phyloP scores from a whole-genome alignment of 2,329 filamentous ascomycete species.

The Ophiostoma pallidulum region DNA sequence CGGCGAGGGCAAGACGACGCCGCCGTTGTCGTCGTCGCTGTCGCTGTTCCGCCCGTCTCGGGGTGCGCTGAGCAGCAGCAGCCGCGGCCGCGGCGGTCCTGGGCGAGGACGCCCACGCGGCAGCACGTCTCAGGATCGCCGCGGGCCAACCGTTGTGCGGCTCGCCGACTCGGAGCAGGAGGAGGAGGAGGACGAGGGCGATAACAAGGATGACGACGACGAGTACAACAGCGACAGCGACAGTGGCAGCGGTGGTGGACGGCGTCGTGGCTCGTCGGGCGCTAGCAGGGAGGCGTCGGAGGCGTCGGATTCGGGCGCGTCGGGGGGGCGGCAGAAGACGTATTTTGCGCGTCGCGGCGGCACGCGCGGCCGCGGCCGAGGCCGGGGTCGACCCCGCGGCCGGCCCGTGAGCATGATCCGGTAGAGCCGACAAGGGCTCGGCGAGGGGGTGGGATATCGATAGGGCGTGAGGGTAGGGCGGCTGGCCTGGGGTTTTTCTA shows the following conservation, averaged over 20 bases:
- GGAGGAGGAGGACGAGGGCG: conserved; percentile 19
- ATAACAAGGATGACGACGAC: conserved; percentile 18
- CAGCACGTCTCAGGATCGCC: background rate
- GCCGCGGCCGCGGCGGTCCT: no score
- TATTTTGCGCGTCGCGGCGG: conserved; percentile 13
- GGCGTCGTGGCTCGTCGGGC: background rate
- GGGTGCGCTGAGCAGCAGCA: no score
- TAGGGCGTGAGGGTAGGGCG: no score
- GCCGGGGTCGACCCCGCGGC: conserved; percentile 13
- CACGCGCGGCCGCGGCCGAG: conserved; percentile 4
- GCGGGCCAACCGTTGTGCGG: conserved; percentile 26
- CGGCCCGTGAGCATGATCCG: conserved; percentile 6
- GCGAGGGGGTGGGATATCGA: no score
- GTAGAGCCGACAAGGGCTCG: background rate
- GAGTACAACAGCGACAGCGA: conserved; percentile 13
- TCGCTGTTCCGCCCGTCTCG: no score
- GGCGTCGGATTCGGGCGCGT: background rate
- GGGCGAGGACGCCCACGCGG: background rate
- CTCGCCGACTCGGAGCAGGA: conserved; percentile 22
- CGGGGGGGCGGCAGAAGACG: background rate
- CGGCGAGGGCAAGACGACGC: no score
- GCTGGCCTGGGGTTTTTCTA: no score
- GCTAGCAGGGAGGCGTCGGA: background rate
- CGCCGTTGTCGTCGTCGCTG: no score
- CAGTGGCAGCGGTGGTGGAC: background rate